Conservation (phyloP, 805 yeast species). For the Danielia oregonensis region DNA sequence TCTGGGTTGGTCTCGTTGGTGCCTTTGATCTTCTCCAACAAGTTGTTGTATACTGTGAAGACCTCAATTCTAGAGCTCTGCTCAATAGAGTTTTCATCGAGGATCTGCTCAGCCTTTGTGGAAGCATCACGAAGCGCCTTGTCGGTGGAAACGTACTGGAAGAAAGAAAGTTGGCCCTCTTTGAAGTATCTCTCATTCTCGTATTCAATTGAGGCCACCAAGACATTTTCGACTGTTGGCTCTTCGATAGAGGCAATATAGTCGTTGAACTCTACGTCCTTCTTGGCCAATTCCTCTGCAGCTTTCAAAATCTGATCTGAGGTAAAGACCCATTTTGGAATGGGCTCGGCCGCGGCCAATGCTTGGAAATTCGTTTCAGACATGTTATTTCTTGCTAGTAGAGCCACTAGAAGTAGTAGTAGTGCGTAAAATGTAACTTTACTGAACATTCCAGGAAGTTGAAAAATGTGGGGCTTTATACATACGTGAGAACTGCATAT, state of each 20-base stretch:
- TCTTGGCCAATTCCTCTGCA: constrained; percentile 43
- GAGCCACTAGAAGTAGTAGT: not conserved
- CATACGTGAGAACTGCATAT: too few relatives aligned
- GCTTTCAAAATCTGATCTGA: constrained; percentile 43
- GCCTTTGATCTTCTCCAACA: constrained; percentile 36
- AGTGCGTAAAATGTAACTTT: too few relatives aligned
- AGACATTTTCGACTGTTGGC: constrained; percentile 55
- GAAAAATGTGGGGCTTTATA: too few relatives aligned
- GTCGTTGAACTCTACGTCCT: constrained; percentile 48
- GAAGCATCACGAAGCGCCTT: constrained; percentile 72
- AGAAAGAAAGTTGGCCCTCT: constrained; percentile 57
- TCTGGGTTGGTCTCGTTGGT: constrained; percentile 44
- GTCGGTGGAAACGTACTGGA: constrained; percentile 65
- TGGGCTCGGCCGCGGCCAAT: constrained; percentile 5
- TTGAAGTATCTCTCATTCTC: constrained; percentile 47
- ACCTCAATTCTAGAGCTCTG: constrained; percentile 63
- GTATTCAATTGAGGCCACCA: constrained; percentile 48
- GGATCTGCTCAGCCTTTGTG: constrained; percentile 53
- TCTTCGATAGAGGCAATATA: constrained; percentile 43
- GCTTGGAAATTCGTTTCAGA: constrained; percentile 2
- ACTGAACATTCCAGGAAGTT: too few relatives aligned
- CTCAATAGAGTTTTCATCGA: constrained; percentile 60
- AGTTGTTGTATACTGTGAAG: constrained; percentile 52
- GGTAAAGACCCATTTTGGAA: constrained; percentile 58
- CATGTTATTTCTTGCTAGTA: constrained; percentile 1